Percentiles rank a stretch among this genome's conserved stretches.
These are phyloP conservation scores for Ceriops tagal DNA, from an alignment of 345 rosid genomes.

Conservation along the genomic window DNA sequence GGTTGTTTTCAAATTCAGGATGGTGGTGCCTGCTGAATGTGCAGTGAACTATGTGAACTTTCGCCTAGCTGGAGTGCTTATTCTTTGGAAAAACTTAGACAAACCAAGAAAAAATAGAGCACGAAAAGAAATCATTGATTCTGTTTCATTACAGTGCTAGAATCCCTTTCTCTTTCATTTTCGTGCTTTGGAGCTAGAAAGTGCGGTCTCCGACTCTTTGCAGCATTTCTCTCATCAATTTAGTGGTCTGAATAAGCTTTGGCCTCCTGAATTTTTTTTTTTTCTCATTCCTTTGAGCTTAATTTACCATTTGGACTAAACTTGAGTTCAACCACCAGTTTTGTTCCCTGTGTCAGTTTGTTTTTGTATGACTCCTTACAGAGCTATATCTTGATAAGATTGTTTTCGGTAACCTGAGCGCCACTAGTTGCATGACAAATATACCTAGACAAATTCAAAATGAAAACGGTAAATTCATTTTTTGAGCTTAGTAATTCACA, in stretches of 20 bases:
- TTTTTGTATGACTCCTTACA: too few species aligned
- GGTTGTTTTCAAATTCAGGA: neutral
- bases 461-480: too few species aligned
- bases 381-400: too few species aligned
- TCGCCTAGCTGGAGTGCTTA: neutral
- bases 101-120: too few species aligned
- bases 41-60: neutral
- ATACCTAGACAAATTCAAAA: too few species aligned
- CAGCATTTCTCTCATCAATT: neutral
- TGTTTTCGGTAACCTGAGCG: too few species aligned
- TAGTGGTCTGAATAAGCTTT: slow-evolving; percentile 1
- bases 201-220: neutral
- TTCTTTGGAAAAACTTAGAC: too few species aligned
- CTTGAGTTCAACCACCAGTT: too few species aligned
- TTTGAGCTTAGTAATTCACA: neutral
- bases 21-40: neutral
- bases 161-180: neutral
- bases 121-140: too few species aligned
- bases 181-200: neutral
- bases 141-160: neutral
- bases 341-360: too few species aligned
- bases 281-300: neutral
- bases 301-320: too few species aligned
- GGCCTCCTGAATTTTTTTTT: neutral
- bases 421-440: too few species aligned